A percentile compares a stretch with the other conserved stretches of the same genome.
Conservation (phyloP, 179 eudicot genomes). For the Carnegiea gigantea region DNA sequence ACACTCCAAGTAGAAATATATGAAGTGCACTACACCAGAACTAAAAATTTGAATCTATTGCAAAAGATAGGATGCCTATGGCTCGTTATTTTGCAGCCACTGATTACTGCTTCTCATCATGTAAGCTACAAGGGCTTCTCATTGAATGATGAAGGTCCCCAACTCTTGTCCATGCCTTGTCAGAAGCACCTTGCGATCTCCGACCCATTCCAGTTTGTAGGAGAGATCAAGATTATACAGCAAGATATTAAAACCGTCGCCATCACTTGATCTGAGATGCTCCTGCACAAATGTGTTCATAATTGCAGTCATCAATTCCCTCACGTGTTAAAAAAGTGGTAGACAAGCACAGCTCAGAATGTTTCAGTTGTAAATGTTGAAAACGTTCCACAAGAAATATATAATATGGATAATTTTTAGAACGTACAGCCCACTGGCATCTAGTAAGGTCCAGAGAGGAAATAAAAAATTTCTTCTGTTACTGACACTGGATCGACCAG, state of each 20-base stretch:
- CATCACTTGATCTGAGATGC: slow-evolving; percentile 39
- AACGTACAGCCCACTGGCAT: not conserved
- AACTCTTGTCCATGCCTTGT: slow-evolving; percentile 64
- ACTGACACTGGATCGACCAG: not conserved
- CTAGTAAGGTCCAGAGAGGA: not conserved
- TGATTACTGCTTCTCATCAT: not conserved
- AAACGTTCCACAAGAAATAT: not conserved
- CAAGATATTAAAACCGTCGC: slow-evolving; percentile 58
- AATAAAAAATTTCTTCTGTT: not conserved
- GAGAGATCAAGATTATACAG: slow-evolving; percentile 83
- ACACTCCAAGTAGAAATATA: not conserved
- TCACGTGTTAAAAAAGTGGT: not conserved
- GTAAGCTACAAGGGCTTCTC: slow-evolving; percentile 39
- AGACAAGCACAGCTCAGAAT: not conserved
- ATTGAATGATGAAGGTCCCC: slow-evolving; percentile 48
- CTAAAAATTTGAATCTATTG: not conserved
- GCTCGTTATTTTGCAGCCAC: not conserved
- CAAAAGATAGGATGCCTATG: not conserved
- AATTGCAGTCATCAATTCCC: not conserved
- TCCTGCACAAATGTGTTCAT: slow-evolving; percentile 41
- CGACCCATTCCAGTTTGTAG: slow-evolving; percentile 80
- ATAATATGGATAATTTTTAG: too few species aligned
- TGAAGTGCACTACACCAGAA: not conserved
- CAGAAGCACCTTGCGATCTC: slow-evolving; percentile 65
- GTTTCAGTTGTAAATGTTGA: not conserved